Evolutionary conservation across 306 rosid species (phyloP).

Genomic region (Glycyrrhiza uralensis): DNA sequence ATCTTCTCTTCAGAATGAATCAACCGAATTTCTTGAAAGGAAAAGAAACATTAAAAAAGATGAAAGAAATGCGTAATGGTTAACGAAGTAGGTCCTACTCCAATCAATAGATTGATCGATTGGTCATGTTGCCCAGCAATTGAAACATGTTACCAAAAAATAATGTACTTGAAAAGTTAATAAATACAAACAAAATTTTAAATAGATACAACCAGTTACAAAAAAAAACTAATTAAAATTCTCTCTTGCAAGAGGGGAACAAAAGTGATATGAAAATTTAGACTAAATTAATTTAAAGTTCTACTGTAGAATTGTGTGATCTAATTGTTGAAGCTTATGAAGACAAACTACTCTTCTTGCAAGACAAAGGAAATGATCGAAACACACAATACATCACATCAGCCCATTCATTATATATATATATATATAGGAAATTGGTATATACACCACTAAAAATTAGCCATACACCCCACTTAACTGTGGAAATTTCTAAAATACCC

Average conservation of each 20-base stretch:
- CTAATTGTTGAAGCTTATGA: neutral
- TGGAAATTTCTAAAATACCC: too few species aligned
- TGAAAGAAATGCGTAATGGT: neutral
- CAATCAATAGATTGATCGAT: neutral
- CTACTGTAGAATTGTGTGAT: neutral
- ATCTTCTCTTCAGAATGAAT: constrained; percentile 1
- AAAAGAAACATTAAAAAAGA: neutral
- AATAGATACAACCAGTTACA: too few species aligned
- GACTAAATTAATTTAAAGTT: too few species aligned
- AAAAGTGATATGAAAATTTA: too few species aligned
- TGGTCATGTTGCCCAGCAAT: neutral
- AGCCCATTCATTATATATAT: neutral
- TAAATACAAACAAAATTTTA: neutral
- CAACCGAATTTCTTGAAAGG: neutral
- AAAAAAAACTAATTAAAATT: too few species aligned
- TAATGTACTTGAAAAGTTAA: neutral
- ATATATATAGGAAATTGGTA: too few species aligned
- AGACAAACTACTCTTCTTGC: neutral
- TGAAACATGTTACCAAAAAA: neutral
- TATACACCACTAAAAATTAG: too few species aligned
- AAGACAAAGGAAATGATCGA: neutral
- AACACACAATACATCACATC: neutral
- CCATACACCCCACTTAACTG: too few species aligned
- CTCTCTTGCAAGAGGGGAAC: too few species aligned
- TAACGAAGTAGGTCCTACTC: constrained; percentile 3